Evolutionary conservation across 441 rosid species (phyloP).

Genomic region (Syzygium syzygioides): DNA sequence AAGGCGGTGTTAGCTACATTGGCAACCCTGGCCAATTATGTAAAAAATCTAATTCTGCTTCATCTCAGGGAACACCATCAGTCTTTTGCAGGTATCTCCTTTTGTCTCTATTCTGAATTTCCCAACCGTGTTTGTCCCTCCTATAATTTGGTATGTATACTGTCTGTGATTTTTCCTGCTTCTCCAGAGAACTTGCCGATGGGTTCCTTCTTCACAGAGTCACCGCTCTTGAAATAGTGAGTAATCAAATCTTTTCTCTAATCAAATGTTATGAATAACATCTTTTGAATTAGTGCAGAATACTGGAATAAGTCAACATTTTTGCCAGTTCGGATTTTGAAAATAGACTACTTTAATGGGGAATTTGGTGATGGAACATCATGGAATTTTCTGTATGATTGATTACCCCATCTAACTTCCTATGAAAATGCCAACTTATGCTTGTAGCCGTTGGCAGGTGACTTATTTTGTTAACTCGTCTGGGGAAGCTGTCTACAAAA

Average conservation of each 20-base stretch:
- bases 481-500: conserved; percentile 38
- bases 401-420: neutral
- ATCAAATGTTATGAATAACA: neutral
- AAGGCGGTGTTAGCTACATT: conserved; percentile 38
- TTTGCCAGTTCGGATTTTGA: neutral
- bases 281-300: neutral
- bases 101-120: neutral
- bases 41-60: conserved; percentile 4
- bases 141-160: neutral
- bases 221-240: conserved; percentile 48
- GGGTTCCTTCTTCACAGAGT: conserved; percentile 83
- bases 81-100: conserved; percentile 8
- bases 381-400: neutral
- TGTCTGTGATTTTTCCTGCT: neutral
- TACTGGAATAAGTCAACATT: neutral
- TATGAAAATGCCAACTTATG: neutral
- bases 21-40: conserved; percentile 24
- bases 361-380: neutral
- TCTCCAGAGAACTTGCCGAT: conserved; percentile 40
- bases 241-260: conserved; percentile 15
- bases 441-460: conserved; percentile 29
- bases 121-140: neutral
- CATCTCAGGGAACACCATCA: conserved; percentile 10
- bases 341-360: neutral
- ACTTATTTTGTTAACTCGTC: conserved; percentile 43